A percentile compares a stretch with the other conserved stretches of the same genome.
Evolutionary conservation across 768 basidiomycete genomes (phyloP).

Genomic region (Mrakia gelida): DNA sequence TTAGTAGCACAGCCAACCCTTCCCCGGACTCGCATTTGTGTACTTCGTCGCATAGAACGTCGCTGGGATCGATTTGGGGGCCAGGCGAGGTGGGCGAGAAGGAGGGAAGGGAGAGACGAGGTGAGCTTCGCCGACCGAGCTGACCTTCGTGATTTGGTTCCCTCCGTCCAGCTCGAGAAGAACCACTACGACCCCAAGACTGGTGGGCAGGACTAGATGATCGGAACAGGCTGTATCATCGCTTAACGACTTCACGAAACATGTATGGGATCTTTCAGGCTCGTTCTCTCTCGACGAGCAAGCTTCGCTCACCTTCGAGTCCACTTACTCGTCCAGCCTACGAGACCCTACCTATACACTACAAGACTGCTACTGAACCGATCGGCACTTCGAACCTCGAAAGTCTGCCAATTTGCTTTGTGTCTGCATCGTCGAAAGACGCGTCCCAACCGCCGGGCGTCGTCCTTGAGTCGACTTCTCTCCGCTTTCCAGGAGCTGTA

Average conservation of each 20-base stretch:
- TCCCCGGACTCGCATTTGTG: not conserved
- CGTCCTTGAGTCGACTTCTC: no score
- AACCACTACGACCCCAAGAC: conserved; percentile 27
- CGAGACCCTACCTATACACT: no score
- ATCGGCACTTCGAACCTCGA: no score
- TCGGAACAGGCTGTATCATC: no score
- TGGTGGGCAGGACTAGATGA: not conserved
- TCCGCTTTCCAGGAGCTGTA: no score
- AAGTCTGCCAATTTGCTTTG: no score
- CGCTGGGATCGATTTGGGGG: not conserved
- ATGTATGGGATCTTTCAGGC: not conserved
- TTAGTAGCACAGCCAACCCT: not conserved
- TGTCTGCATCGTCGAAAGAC: no score
- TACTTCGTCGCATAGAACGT: not conserved
- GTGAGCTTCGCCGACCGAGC: not conserved
- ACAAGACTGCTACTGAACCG: no score
- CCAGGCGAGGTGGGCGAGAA: not conserved
- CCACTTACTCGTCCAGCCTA: no score
- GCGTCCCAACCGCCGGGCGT: no score
- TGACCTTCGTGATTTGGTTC: not conserved
- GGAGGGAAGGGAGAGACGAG: not conserved
- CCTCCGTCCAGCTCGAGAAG: conserved; percentile 20
- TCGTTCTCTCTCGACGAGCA: no score
- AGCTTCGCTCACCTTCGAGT: no score
- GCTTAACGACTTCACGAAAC: not conserved